These are phyloP conservation scores for Hagleromyces aurorensis DNA, from an alignment of 805 yeast species.

Conservation along the genomic window DNA sequence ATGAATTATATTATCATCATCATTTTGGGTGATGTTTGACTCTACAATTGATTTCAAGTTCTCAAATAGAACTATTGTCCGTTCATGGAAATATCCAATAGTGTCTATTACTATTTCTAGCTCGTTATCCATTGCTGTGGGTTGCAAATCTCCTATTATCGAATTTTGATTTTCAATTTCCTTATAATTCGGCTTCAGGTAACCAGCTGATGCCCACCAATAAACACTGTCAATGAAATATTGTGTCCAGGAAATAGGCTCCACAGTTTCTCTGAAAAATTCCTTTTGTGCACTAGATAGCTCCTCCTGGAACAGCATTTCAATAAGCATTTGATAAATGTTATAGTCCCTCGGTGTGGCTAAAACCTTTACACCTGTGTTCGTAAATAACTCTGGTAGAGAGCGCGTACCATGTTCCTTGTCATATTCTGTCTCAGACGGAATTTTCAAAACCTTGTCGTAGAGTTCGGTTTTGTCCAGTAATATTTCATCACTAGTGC, in stretches of 20 bases:
- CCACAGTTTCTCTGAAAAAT: constrained; percentile 10
- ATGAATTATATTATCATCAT: constrained; percentile 9
- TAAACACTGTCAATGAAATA: constrained; percentile 26
- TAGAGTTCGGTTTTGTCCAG: constrained; percentile 18
- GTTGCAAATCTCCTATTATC: too few relatives aligned
- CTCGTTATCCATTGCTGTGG: constrained; percentile 6
- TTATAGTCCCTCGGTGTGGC: constrained; percentile 27
- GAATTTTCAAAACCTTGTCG: constrained; percentile 20
- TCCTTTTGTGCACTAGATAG: constrained; percentile 9
- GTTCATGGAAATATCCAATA: constrained; percentile 16
- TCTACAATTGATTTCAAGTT: constrained; percentile 12
- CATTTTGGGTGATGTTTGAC: too few relatives aligned
- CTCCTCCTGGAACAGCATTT: constrained; percentile 10
- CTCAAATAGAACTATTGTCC: constrained; percentile 12
- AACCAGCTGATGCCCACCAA: constrained; percentile 26
- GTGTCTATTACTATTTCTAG: constrained; percentile 9
- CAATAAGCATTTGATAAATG: constrained; percentile 10
- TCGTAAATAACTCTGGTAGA: constrained; percentile 11
- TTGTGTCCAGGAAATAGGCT: constrained; percentile 28
- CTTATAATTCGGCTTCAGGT: constrained; percentile 22
- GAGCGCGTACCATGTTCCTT: constrained; percentile 3
- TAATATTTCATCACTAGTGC: constrained; percentile 28
- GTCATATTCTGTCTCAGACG: constrained; percentile 5
- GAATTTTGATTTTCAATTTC: constrained; percentile 4
- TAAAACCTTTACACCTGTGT: constrained; percentile 9